Conservation (phyloP, 2,329 filamentous ascomycete species). For the Madurella fahalii region DNA sequence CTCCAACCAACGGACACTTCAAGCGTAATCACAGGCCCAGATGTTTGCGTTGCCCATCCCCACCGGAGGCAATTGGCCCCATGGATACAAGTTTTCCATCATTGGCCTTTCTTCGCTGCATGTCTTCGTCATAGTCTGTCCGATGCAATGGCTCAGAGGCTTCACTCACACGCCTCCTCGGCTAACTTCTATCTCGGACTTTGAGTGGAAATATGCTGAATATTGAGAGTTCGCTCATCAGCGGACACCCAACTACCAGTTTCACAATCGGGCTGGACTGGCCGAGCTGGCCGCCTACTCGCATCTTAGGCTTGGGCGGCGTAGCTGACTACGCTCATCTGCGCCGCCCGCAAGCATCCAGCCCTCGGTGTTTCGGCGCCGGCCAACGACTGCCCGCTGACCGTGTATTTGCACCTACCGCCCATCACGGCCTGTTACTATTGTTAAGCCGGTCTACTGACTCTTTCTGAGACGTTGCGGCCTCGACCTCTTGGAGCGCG, state of each 20-base stretch:
- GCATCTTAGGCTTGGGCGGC: conserved; percentile 6
- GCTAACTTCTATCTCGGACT: too few species aligned
- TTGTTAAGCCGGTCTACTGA: neutral
- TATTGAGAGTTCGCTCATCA: too few species aligned
- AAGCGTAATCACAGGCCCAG: too few species aligned
- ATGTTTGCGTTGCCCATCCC: too few species aligned
- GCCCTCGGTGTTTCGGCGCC: conserved; percentile 14
- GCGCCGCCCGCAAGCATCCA: conserved; percentile 14
- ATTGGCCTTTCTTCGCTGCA: too few species aligned
- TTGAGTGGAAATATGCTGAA: too few species aligned
- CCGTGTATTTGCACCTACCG: neutral
- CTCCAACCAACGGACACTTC: too few species aligned
- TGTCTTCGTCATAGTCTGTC: too few species aligned
- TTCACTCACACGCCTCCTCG: too few species aligned
- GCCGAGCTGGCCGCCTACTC: neutral
- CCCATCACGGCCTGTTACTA: neutral
- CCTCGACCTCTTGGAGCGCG: neutral
- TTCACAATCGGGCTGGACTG: conserved; percentile 13
- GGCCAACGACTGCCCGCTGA: conserved; percentile 10
- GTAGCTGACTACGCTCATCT: conserved; percentile 5
- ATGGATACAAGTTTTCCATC: too few species aligned
- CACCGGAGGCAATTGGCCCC: too few species aligned
- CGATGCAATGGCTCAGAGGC: too few species aligned
- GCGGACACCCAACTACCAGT: neutral
- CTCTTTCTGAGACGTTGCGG: neutral